Percentiles rank a stretch among this genome's conserved stretches.
These are phyloP conservation scores for Tulasnella sp. DNA, from an alignment of 768 basidiomycete species.

Conservation along the genomic window DNA sequence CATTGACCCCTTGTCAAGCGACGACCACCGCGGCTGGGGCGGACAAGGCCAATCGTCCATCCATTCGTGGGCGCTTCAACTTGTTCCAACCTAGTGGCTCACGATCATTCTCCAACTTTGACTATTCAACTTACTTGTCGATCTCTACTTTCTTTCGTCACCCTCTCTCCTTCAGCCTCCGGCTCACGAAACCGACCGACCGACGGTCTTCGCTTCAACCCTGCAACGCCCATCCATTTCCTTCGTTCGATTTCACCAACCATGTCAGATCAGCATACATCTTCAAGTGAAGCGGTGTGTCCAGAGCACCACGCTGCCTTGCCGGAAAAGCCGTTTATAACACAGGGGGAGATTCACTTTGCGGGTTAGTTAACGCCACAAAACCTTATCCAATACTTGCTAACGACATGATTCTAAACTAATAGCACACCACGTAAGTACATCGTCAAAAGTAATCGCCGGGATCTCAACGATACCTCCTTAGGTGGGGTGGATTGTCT, in stretches of 20 bases:
- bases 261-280: background rate
- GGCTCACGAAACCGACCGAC: background rate
- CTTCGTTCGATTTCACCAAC: background rate
- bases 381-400: background rate
- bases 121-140: background rate
- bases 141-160: background rate
- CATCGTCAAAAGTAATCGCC: background rate
- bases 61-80: background rate
- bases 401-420: background rate
- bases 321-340: conserved; percentile 54
- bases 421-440: background rate
- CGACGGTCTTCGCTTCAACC: background rate
- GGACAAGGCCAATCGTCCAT: background rate
- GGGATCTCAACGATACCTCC: background rate
- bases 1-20: background rate
- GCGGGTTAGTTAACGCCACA: conserved; percentile 47
- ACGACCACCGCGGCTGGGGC: background rate
- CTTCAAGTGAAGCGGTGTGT: conserved; percentile 26
- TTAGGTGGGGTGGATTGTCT: conserved; percentile 67
- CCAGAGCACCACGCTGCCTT: conserved; percentile 42
- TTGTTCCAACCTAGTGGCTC: background rate
- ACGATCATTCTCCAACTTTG: background rate
- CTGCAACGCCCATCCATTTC: background rate
- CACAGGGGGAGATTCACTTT: conserved; percentile 58
- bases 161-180: background rate